Conservation (phyloP, 192 early-diverging fungal species). For the Diversispora eburnea region DNA sequence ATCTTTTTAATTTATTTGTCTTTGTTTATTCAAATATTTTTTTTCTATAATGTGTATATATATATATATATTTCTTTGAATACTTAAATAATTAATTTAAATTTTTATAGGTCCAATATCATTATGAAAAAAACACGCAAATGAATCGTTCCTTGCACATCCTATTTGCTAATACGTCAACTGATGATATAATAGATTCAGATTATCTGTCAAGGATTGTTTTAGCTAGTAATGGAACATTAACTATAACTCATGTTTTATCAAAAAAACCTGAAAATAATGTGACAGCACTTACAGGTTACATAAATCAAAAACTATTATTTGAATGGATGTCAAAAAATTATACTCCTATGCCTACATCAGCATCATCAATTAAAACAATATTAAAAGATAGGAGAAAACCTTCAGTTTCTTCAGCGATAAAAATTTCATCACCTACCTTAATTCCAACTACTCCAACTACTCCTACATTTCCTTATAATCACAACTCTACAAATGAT, state of each 20-base stretch:
- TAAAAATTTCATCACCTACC: too few species aligned
- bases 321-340: constrained; percentile 11
- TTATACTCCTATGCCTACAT: neutral
- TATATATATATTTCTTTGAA: too few species aligned
- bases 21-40: neutral
- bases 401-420: too few species aligned
- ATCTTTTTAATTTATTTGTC: neutral
- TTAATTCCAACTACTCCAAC: neutral
- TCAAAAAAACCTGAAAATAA: neutral
- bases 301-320: neutral
- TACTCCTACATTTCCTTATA: neutral
- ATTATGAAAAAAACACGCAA: neutral
- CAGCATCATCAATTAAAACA: too few species aligned
- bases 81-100: neutral
- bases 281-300: neutral
- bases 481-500: neutral
- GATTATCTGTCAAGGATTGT: neutral
- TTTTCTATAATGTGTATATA: too few species aligned
- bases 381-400: too few species aligned
- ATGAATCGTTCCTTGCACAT: neutral
- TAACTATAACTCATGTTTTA: constrained; percentile 12
- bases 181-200: constrained; percentile 3
- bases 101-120: constrained; percentile 7
- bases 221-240: neutral
- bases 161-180: neutral